These are phyloP conservation scores for Leccinum subtestaceum DNA, from an alignment of 768 basidiomycete genomes.

Conservation along the genomic window DNA sequence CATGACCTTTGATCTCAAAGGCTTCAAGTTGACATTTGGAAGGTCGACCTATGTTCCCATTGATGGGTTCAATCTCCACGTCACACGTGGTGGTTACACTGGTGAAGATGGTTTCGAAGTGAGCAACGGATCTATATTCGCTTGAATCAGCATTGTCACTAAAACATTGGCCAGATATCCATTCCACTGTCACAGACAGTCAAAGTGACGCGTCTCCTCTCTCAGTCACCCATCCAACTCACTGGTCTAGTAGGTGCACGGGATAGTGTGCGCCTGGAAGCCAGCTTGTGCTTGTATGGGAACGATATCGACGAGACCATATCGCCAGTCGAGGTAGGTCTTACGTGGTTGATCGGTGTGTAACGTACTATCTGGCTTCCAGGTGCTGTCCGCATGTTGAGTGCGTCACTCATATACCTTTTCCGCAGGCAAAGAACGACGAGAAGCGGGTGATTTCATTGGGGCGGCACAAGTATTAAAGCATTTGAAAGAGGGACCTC, in stretches of 20 bases:
- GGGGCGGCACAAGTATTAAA: slow-evolving; percentile 70
- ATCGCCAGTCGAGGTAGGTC: slow-evolving; percentile 85
- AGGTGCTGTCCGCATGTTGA: neutral
- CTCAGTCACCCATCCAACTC: slow-evolving; percentile 67
- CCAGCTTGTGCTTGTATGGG: slow-evolving; percentile 96
- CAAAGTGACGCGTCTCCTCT: slow-evolving; percentile 61
- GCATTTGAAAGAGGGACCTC: slow-evolving; percentile 78
- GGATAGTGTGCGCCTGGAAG: slow-evolving; percentile 92
- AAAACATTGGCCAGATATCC: slow-evolving; percentile 60
- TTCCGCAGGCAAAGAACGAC: slow-evolving; percentile 73
- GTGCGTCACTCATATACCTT: neutral
- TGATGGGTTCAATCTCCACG: slow-evolving; percentile 60
- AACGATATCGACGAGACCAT: slow-evolving; percentile 88
- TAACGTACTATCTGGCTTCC: slow-evolving; percentile 28
- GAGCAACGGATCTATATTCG: neutral
- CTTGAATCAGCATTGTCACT: neutral
- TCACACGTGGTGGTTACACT: slow-evolving; percentile 94
- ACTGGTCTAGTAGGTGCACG: slow-evolving; percentile 91
- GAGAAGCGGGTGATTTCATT: slow-evolving; percentile 69
- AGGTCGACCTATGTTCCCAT: slow-evolving; percentile 78
- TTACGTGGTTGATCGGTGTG: slow-evolving; percentile 91
- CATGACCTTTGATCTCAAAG: slow-evolving; percentile 69
- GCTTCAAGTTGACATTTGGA: slow-evolving; percentile 84
- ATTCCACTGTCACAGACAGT: slow-evolving; percentile 77
- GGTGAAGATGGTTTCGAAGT: slow-evolving; percentile 99